These are phyloP conservation scores for Elaeis guineensis DNA, from an alignment of 176 grass and related monocot genomes.

Conservation along the genomic window DNA sequence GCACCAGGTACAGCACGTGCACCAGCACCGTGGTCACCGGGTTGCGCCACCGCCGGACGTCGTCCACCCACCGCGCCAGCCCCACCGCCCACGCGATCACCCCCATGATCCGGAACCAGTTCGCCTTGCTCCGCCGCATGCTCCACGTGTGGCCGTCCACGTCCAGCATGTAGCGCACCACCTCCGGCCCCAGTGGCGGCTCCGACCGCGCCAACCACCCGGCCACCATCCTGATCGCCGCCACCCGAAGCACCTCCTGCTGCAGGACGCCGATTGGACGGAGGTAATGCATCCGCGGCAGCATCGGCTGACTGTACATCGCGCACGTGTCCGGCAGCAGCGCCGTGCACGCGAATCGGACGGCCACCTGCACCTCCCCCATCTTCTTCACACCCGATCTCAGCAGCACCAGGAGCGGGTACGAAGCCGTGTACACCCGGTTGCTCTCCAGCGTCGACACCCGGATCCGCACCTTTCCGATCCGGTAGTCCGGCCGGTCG, in stretches of 20 bases:
- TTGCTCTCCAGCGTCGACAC: conserved; percentile 91
- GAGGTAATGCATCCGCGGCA: conserved; percentile 91
- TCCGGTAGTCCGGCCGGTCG: conserved; percentile 68
- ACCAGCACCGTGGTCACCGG: conserved; percentile 72
- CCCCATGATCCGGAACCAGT: conserved; percentile 98
- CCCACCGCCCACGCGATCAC: conserved; percentile 91
- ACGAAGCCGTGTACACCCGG: conserved; percentile 57
- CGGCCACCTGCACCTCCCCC: conserved; percentile 94
- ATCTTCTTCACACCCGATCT: conserved; percentile 89
- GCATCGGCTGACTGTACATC: conserved; percentile 70
- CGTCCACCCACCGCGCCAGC: conserved; percentile 78
- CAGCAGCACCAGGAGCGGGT: conserved; percentile 75
- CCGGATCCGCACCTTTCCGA: conserved; percentile 87
- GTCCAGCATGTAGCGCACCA: conserved; percentile 80
- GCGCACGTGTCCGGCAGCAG: conserved; percentile 74
- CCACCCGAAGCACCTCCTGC: conserved; percentile 75
- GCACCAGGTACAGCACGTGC: conserved; percentile 81
- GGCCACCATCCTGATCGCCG: conserved; percentile 64
- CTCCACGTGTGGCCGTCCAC: conserved; percentile 83
- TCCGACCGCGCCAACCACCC: conserved; percentile 64
- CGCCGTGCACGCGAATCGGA: conserved; percentile 53
- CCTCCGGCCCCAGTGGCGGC: conserved; percentile 82
- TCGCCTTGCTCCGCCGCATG: conserved; percentile 84
- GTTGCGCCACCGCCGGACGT: conserved; percentile 58
- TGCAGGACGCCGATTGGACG: conserved; percentile 72